phyloP scores from a whole-genome alignment of 345 rosid species.

The Pelargonium nanum region DNA sequence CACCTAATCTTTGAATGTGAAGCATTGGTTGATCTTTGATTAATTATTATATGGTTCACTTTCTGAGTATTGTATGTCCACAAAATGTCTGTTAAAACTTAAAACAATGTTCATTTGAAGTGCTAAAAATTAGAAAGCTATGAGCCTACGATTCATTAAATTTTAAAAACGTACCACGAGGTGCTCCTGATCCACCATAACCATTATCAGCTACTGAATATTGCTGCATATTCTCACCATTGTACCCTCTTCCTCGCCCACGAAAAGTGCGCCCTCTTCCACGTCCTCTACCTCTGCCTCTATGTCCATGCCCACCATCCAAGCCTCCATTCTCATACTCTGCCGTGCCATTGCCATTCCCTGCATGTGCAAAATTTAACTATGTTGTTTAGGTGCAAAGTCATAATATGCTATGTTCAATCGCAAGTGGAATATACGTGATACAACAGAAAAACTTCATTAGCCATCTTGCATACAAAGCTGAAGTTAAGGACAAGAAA shows the following conservation, averaged over 20 bases:
- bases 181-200: constrained; percentile 18
- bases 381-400: constrained; percentile 4
- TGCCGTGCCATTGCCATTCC: constrained; percentile 11
- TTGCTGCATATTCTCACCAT: no score
- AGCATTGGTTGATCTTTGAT: no score
- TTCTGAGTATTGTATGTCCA: no score
- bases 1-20: no score
- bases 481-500: no score
- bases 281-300: constrained; percentile 21
- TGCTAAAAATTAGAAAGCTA: no score
- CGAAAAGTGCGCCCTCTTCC: constrained; percentile 19
- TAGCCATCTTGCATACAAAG: no score
- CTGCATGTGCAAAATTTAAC: constrained; percentile 14
- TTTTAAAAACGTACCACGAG: constrained; percentile 4
- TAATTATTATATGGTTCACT: no score
- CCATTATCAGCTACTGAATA: constrained; percentile 21
- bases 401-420: background rate
- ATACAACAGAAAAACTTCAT: background rate
- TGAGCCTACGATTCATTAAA: no score
- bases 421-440: background rate
- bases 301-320: constrained; percentile 18
- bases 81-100: no score
- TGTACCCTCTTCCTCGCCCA: constrained; percentile 23
- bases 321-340: constrained; percentile 16
- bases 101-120: no score